A percentile compares a stretch with the other conserved stretches of the same genome.
Conservation (phyloP, 371 early-diverging fungal species). For the Mortierella sp. region DNA sequence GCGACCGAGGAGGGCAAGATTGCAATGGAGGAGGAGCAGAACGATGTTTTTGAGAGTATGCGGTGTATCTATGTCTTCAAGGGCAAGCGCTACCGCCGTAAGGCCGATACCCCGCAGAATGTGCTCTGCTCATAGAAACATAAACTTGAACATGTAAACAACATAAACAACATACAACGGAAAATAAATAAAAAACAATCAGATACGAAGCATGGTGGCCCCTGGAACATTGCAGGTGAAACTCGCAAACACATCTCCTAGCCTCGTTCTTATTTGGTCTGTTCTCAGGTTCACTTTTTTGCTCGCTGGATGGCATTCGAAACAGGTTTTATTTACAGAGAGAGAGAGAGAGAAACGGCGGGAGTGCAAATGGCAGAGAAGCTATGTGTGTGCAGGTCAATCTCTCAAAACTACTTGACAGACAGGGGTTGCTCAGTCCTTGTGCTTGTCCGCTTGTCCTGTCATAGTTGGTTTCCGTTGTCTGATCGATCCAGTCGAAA, state of each 20-base stretch:
- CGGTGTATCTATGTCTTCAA: constrained; percentile 31
- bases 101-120: not conserved
- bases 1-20: not conserved
- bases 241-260: not conserved
- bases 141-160: not conserved
- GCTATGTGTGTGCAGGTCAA: too few species aligned
- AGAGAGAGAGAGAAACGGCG: too few species aligned
- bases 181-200: not conserved
- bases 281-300: not conserved
- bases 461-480: not conserved
- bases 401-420: too few species aligned
- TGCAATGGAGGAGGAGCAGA: constrained; percentile 3
- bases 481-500: constrained; percentile 14
- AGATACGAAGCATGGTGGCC: not conserved
- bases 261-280: not conserved
- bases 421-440: constrained; percentile 1
- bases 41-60: not conserved
- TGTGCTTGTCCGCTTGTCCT: not conserved
- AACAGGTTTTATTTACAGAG: constrained; percentile 9
- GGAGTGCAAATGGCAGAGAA: too few species aligned
- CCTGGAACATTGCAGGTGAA: constrained; percentile 10
- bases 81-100: constrained; percentile 26
- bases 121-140: not conserved
- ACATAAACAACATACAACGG: not conserved
- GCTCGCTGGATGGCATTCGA: not conserved